Base-by-base conservation (phyloP, 2,329 filamentous ascomycete genomes). In the Botrytis cinerea region DNA sequence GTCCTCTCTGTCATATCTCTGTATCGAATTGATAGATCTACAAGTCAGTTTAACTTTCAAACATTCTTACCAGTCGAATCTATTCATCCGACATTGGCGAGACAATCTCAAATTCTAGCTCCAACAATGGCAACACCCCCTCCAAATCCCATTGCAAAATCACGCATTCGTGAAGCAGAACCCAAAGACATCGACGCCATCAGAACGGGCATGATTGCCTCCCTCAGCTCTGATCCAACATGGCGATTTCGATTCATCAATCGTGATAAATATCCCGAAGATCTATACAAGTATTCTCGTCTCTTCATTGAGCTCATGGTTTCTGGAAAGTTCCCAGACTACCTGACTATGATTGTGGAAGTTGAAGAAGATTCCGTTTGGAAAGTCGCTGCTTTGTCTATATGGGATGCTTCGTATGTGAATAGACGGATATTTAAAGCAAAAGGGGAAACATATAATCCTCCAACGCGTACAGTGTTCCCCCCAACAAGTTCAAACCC, bases 101-200 rank as follows among this genome's bases (percentile, higher is more conserved):
- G 16, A 40, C 10, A 10, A 22, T 22, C 2, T 57, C 35, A 66
- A 48, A 6, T 51, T 10, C 22, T 12, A 35, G 14, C 28, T 35
- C 4, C 20, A 8, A 28, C 1, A 16, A 67, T 67, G 63, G 1
- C 63, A 67, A 20, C 32, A 10, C 40, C 20, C 32, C 16, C 46
- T 20, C 18, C 32, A 12, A 68, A 54, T 8, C 8, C 12, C 14
- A 51, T 38, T 12, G 32, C 63, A 0, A 51, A 54, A 54, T 22
- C 64, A 35, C 68, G 68, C 18, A 43, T 72, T 22, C 70, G 70
- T 35, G 43, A 66, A 67, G 70, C 70, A 32, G 35, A 51, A 18
- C 45, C 25, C 16, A 40, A 51, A 63, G 70, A 72, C 18, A 43
- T 72, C 16, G 45, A 72, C 7, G 25, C 32, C 14, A 46, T 72